A percentile compares a stretch with the other conserved stretches of the same genome.
Conservation (phyloP, 2,329 filamentous ascomycete species). For the Gremmenia infestans region DNA sequence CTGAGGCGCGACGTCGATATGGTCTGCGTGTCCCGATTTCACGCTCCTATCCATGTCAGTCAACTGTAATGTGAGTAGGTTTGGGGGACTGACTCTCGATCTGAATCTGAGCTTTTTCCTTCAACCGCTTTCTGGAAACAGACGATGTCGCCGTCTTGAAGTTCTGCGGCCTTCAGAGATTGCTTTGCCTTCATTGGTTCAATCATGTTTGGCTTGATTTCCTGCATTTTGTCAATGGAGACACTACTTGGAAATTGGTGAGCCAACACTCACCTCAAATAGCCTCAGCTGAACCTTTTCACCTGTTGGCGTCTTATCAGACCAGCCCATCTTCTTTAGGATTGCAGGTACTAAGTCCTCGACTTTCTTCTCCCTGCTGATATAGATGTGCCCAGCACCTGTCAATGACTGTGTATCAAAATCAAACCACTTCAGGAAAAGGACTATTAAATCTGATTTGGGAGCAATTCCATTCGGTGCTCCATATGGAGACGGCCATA, state of each 20-base stretch:
- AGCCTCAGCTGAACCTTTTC: constrained; percentile 61
- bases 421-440: constrained; percentile 94
- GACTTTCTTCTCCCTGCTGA: constrained; percentile 82
- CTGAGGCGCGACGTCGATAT: constrained; percentile 66
- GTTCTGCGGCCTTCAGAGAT: constrained; percentile 82
- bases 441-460: constrained; percentile 64
- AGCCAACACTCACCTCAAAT: constrained; percentile 58
- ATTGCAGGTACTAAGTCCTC: constrained; percentile 77
- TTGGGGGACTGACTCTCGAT: constrained; percentile 15
- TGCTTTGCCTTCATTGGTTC: constrained; percentile 89
- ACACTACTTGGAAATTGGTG: not conserved
- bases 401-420: constrained; percentile 66
- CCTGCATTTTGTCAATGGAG: constrained; percentile 40
- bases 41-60: constrained; percentile 18
- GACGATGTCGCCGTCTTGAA: constrained; percentile 95
- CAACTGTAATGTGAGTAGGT: constrained; percentile 3
- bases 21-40: constrained; percentile 36
- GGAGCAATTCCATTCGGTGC: constrained; percentile 52
- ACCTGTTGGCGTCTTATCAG: constrained; percentile 61
- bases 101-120: constrained; percentile 33
- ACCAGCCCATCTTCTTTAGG: constrained; percentile 79
- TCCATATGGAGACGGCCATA: constrained; percentile 64
- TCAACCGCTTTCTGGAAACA: constrained; percentile 74
- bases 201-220: constrained; percentile 98
- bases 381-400: constrained; percentile 80